phyloP scores from a whole-genome alignment of 257 asterid genomes.

The Nemophila menziesii region DNA sequence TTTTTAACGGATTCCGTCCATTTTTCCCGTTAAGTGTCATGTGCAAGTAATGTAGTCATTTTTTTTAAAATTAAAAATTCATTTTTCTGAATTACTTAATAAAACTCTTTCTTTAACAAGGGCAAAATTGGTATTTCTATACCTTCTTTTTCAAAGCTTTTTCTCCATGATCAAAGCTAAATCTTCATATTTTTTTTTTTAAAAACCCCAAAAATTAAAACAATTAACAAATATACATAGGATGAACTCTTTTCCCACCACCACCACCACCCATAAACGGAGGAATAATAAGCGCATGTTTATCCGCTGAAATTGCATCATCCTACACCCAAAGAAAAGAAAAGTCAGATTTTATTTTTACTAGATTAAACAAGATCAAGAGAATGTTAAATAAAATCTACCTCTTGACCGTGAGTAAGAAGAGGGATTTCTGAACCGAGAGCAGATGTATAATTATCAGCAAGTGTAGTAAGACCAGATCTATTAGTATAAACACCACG shows the following conservation, averaged over 20 bases:
- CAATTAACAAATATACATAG: slow-evolving; percentile 50
- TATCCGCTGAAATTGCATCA: slow-evolving; percentile 86
- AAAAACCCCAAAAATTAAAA: too few species aligned
- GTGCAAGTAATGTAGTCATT: too few species aligned
- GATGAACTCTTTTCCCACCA: slow-evolving; percentile 71
- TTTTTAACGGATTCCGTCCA: too few species aligned
- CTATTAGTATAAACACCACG: slow-evolving; percentile 21
- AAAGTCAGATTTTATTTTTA: not conserved
- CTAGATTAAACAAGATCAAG: slow-evolving; percentile 4
- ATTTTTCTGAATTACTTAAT: too few species aligned
- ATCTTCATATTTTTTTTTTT: too few species aligned
- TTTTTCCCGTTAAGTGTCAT: too few species aligned
- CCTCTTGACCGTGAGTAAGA: slow-evolving; percentile 95
- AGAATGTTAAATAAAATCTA: slow-evolving; percentile 15
- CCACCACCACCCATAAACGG: slow-evolving; percentile 73
- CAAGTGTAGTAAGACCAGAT: slow-evolving; percentile 43
- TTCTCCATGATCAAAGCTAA: too few species aligned
- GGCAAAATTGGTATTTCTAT: too few species aligned
- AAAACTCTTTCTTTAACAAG: too few species aligned
- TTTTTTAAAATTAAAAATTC: too few species aligned
- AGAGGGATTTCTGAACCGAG: slow-evolving; percentile 75
- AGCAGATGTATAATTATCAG: slow-evolving; percentile 60
- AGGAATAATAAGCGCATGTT: slow-evolving; percentile 93
- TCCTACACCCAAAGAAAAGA: slow-evolving; percentile 37
- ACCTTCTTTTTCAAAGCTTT: too few species aligned